Percentiles rank a stretch among this genome's conserved stretches.
Conservation (phyloP, 176 grass and related monocot species). For the Oryza glaberrima region DNA sequence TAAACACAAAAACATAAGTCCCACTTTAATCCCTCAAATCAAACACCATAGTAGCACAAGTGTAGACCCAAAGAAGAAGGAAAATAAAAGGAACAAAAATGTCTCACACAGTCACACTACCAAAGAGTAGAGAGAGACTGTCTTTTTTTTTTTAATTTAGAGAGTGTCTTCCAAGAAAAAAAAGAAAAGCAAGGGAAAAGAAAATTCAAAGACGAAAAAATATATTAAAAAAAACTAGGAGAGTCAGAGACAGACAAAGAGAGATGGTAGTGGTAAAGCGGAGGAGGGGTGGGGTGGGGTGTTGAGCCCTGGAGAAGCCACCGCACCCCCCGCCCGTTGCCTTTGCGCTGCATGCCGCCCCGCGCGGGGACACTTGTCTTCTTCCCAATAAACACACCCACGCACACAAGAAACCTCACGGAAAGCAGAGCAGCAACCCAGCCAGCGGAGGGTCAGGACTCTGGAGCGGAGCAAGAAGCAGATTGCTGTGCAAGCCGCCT, state of each 20-base stretch:
- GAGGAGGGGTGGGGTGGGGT: not conserved
- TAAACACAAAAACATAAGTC: no score
- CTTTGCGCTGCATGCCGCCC: conserved; percentile 32
- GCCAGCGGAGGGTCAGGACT: not conserved
- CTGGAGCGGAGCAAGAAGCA: conserved; percentile 30
- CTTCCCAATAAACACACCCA: conserved; percentile 2
- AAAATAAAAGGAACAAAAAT: no score
- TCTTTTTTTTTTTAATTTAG: not conserved
- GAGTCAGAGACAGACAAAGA: not conserved
- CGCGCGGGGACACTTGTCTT: conserved; percentile 62
- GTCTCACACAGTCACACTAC: no score
- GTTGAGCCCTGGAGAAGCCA: conserved; percentile 41
- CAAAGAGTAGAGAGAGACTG: not conserved
- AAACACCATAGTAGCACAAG: no score
- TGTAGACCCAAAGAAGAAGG: no score
- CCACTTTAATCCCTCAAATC: no score
- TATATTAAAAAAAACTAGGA: not conserved
- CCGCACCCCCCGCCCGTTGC: conserved; percentile 40
- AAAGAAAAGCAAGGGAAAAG: not conserved
- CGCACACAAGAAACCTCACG: conserved; percentile 28
- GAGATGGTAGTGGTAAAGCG: not conserved
- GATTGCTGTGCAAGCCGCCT: conserved; percentile 37
- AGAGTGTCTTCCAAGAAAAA: not conserved
- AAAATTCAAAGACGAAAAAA: not conserved
- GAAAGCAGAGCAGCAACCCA: not conserved